A percentile compares a stretch with the other conserved stretches of the same genome.
phyloP scores from a whole-genome alignment of 306 rosid genomes.

The Vigna nakashimae region DNA sequence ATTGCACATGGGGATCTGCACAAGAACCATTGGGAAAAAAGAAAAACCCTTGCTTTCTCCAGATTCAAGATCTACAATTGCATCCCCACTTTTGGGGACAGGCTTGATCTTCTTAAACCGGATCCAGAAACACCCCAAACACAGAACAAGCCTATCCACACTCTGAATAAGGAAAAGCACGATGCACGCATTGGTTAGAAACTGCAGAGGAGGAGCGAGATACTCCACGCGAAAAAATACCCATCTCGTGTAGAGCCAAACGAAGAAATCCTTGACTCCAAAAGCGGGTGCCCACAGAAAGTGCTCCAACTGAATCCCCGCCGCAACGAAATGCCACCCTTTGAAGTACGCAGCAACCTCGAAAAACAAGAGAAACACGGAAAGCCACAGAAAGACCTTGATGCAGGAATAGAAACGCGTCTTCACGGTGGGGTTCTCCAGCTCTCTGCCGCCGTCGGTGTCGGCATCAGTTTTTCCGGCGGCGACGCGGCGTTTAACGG shows the following conservation, averaged over 20 bases:
- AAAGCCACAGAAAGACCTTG: constrained; percentile 67
- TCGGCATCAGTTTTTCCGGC: constrained; percentile 77
- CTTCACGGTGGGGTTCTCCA: constrained; percentile 61
- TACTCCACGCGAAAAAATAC: constrained; percentile 71
- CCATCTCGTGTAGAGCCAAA: constrained; percentile 73
- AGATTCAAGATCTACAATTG: constrained; percentile 68
- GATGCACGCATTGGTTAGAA: constrained; percentile 80
- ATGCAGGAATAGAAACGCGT: constrained; percentile 71
- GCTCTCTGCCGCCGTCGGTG: constrained; percentile 56
- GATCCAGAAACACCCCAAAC: constrained; percentile 96
- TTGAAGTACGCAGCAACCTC: constrained; percentile 77
- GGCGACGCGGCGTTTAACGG: constrained; percentile 74
- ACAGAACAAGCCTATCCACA: constrained; percentile 75
- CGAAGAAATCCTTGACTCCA: constrained; percentile 63
- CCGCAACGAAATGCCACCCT: constrained; percentile 86
- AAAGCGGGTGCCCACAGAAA: constrained; percentile 62
- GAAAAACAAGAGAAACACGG: constrained; percentile 64
- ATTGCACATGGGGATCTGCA: constrained; percentile 99
- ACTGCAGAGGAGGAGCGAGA: constrained; percentile 90
- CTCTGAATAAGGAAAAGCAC: constrained; percentile 86
- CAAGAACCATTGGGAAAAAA: constrained; percentile 89
- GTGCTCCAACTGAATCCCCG: constrained; percentile 55
- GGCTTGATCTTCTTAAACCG: constrained; percentile 80
- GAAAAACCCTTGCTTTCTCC: constrained; percentile 73
- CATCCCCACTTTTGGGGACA: constrained; percentile 57